Conservation (phyloP, 371 early-diverging fungal species). For the Rhizopus arrhizus region DNA sequence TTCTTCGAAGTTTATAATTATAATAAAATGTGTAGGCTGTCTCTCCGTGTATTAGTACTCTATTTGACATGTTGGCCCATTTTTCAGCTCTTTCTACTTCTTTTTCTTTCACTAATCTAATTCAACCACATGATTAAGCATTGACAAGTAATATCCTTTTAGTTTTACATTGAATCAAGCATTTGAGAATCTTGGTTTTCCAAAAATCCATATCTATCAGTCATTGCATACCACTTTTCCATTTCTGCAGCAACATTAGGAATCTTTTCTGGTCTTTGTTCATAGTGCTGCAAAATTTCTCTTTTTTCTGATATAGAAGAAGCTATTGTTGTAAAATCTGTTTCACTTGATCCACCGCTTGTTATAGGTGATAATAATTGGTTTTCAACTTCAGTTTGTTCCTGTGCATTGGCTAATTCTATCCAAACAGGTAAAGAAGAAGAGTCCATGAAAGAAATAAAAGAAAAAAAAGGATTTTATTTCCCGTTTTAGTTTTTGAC, state of each 20-base stretch:
- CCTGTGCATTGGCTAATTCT: slow-evolving; percentile 10
- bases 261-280: slow-evolving; percentile 30
- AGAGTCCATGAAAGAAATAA: neutral
- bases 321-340: slow-evolving; percentile 21
- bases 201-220: slow-evolving; percentile 57
- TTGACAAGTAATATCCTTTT: neutral
- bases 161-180: slow-evolving; percentile 19
- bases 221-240: slow-evolving; percentile 54
- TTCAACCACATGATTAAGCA: neutral
- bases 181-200: slow-evolving; percentile 17
- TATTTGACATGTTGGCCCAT: slow-evolving; percentile 62
- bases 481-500: neutral
- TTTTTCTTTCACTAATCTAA: slow-evolving; percentile 28
- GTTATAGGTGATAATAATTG: slow-evolving; percentile 19
- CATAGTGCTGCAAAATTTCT: slow-evolving; percentile 20
- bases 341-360: slow-evolving; percentile 18
- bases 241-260: slow-evolving; percentile 48
- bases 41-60: slow-evolving; percentile 32
- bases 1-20: slow-evolving; percentile 48
- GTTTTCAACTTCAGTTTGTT: slow-evolving; percentile 11
- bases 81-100: slow-evolving; percentile 52
- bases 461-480: neutral
- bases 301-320: slow-evolving; percentile 13
- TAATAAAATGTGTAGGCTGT: slow-evolving; percentile 46
- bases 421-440: slow-evolving; percentile 14